Evolutionary conservation across 352 stramenopile genomes (phyloP).

Genomic region (Phytophthora nicotianae): DNA sequence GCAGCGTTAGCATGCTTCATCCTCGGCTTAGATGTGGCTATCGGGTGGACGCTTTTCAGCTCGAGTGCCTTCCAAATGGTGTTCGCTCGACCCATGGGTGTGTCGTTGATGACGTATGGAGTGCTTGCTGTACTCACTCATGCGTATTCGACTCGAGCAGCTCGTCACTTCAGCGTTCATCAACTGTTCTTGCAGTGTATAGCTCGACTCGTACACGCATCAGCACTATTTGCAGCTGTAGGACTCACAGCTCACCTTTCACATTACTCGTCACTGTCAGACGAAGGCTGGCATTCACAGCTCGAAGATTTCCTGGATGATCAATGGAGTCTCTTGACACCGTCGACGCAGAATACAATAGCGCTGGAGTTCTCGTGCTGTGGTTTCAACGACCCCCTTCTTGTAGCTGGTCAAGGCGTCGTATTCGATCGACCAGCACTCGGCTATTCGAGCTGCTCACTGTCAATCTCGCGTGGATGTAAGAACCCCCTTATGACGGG

Average conservation of each 20-base stretch:
- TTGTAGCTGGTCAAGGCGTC: constrained; percentile 36
- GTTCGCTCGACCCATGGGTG: constrained; percentile 45
- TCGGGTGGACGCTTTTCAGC: constrained; percentile 46
- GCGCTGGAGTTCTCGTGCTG: constrained; percentile 56
- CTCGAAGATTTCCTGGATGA: constrained; percentile 44
- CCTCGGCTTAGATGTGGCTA: constrained; percentile 47
- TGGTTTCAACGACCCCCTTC: constrained; percentile 54
- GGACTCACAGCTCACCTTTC: constrained; percentile 45
- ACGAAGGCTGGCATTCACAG: constrained; percentile 34
- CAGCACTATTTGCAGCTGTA: constrained; percentile 37
- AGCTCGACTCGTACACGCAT: constrained; percentile 14
- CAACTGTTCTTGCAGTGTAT: constrained; percentile 49
- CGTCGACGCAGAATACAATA: constrained; percentile 38
- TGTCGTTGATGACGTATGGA: constrained; percentile 40
- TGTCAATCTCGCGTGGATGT: constrained; percentile 45
- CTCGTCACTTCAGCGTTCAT: constrained; percentile 44
- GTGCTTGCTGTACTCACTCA: constrained; percentile 38
- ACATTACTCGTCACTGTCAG: constrained; percentile 31
- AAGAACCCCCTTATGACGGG: constrained; percentile 34
- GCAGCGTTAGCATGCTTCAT: constrained; percentile 37
- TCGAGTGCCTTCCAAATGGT: constrained; percentile 56
- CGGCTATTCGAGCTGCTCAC: constrained; percentile 41
- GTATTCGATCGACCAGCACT: constrained; percentile 53
- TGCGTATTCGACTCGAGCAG: constrained; percentile 40
- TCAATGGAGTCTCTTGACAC: constrained; percentile 43